Base-by-base conservation (phyloP, 306 rosid genomes). In the Abrus precatorius region DNA sequence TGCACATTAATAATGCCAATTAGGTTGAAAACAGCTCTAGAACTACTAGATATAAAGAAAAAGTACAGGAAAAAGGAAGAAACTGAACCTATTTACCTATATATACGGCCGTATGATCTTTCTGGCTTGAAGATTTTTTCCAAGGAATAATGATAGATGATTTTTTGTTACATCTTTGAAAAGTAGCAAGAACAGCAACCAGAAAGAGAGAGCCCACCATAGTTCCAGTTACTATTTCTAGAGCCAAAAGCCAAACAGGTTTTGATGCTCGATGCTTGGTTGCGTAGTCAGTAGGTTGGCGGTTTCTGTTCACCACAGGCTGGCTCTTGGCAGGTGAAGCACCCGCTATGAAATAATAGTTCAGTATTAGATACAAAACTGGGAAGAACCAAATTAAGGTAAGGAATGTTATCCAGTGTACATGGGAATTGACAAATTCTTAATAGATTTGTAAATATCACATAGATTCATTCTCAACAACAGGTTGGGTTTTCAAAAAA, bases 81-180 rank as follows among this genome's bases (percentile, higher is more conserved):
- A 80, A 81, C 80, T 76, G 38, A 77, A 93, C 94, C 97, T 74
- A 88, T 75, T 80, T 83, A 81, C 99, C 98, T 76, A 93, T 84
- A 81, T 83, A 81, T 56, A 96, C 89, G 29, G 90, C 38, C 41
- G 71, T 80, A 36, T 87, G 89, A 73, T 89, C 98, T 80, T 93
- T 96, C 83, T 84, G 89, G 82, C 92, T 93, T 48, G 90, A 38
- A 67, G 91, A 96, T 85, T 96, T 96, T 89, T 88, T 96, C 98
- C 98, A 90, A 65, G 97, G 99, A 75, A 89, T 92, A 80, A 96
- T 92, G 69, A 93, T 85, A 33, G 99, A 90, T 76, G 98, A 82
- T 83, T 86, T 90, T 69, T 88, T 88, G 66, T 92, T 88, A 87
- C 89, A 90, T 85, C 74, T 90, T 72, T 85, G 90, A 75, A 89